Conservation (phyloP, 1,284 basidiomycete genomes). For the Ustilago esculenta region DNA sequence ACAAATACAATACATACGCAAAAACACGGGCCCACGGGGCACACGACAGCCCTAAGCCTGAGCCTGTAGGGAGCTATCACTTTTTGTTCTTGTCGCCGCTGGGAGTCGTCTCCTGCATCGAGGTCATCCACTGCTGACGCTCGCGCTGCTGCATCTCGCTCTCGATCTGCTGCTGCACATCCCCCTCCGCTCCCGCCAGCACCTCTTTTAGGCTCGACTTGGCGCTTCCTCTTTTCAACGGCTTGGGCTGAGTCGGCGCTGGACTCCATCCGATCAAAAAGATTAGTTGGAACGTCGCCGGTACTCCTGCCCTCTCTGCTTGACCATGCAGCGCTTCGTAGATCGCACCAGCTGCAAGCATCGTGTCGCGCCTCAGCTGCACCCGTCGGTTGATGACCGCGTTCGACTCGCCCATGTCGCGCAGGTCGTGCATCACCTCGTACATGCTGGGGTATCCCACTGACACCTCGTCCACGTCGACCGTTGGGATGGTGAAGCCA, state of each 20-base stretch:
- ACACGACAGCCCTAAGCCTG: not conserved
- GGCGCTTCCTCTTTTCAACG: conserved; percentile 84
- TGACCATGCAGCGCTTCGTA: conserved; percentile 78
- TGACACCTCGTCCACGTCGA: conserved; percentile 92
- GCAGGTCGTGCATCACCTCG: conserved; percentile 91
- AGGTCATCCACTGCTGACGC: conserved; percentile 28
- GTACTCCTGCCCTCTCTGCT: conserved; percentile 72
- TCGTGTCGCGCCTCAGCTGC: conserved; percentile 82
- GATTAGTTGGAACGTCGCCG: conserved; percentile 95
- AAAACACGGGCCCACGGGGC: not conserved
- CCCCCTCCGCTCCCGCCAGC: conserved; percentile 34
- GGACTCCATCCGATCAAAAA: conserved; percentile 99
- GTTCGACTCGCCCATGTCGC: conserved; percentile 96
- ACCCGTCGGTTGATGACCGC: conserved; percentile 77
- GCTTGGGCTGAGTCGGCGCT: conserved; percentile 81
- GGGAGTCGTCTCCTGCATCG: conserved; percentile 24
- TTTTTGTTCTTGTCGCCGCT: conserved; percentile 7
- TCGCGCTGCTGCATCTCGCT: conserved; percentile 20
- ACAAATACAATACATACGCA: conserved; percentile 8
- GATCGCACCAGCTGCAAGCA: conserved; percentile 89
- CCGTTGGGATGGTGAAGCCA: conserved; percentile 91
- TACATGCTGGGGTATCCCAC: conserved; percentile 94
- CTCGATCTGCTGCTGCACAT: conserved; percentile 22
- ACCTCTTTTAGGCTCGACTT: conserved; percentile 80
- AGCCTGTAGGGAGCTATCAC: too few species aligned